Conservation (phyloP, 441 rosid species). For the Eutrema salsugineum region DNA sequence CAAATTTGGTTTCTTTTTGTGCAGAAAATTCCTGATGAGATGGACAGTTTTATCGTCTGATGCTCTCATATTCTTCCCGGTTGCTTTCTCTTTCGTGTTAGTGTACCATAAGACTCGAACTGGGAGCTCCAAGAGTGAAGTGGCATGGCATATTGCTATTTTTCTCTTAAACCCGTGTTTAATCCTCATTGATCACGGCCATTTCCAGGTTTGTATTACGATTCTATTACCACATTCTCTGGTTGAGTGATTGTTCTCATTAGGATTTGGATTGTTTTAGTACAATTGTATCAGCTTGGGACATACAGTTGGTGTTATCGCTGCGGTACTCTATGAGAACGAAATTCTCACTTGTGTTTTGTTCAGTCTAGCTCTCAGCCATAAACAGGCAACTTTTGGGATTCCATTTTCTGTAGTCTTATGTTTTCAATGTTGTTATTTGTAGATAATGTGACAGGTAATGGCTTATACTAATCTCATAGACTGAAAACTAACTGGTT, state of each 20-base stretch:
- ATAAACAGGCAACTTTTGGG: constrained; percentile 68
- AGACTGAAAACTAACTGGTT: background rate
- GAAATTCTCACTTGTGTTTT: constrained; percentile 64
- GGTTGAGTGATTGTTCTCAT: constrained; percentile 9
- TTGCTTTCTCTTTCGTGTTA: constrained; percentile 56
- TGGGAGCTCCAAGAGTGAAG: constrained; percentile 29
- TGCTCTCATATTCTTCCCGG: constrained; percentile 70
- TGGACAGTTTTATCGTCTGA: constrained; percentile 88
- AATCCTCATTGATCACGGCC: constrained; percentile 87
- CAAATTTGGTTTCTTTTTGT: constrained; percentile 13
- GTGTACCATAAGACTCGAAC: constrained; percentile 38
- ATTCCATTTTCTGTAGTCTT: background rate
- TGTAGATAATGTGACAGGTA: background rate
- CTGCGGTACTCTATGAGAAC: constrained; percentile 64
- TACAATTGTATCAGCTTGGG: constrained; percentile 95
- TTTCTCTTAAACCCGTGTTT: constrained; percentile 76
- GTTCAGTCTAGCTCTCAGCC: constrained; percentile 85
- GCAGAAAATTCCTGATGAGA: constrained; percentile 87
- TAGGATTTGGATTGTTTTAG: constrained; percentile 40
- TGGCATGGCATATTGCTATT: constrained; percentile 67
- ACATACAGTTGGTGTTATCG: constrained; percentile 65
- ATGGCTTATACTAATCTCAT: background rate
- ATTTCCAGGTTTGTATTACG: constrained; percentile 69
- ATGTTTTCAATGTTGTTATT: background rate
- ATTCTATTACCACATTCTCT: background rate